phyloP scores from a whole-genome alignment of 805 yeast genomes.

The Candida golubevii region DNA sequence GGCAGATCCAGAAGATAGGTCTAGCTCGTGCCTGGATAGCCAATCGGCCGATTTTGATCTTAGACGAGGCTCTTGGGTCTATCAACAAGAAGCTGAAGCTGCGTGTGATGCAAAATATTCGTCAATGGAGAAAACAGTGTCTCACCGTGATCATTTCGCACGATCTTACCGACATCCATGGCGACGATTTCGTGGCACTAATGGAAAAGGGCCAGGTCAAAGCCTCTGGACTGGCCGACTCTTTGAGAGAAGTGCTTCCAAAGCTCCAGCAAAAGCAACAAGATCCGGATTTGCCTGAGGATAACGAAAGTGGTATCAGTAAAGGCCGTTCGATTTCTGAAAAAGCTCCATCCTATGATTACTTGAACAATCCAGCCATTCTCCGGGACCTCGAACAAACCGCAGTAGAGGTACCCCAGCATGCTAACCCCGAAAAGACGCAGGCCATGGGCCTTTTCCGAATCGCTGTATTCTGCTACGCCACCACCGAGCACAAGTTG shows the following conservation, averaged over 20 bases:
- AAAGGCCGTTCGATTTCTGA: background rate
- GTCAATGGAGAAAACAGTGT: conserved; percentile 56
- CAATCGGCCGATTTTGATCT: conserved; percentile 67
- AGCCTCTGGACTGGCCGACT: conserved; percentile 4
- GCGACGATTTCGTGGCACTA: conserved; percentile 54
- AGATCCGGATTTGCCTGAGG: background rate
- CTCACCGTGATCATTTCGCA: conserved; percentile 86
- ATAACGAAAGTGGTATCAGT: no score
- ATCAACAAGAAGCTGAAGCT: conserved; percentile 54
- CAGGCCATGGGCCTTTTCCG: conserved; percentile 18
- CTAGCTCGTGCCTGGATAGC: conserved; percentile 77
- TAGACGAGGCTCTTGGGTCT: conserved; percentile 88
- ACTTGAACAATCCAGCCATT: conserved; percentile 21
- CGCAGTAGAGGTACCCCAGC: conserved; percentile 10
- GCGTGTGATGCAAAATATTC: conserved; percentile 46
- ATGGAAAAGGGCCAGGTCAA: conserved; percentile 52
- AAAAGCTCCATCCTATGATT: conserved; percentile 9
- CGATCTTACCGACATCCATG: conserved; percentile 54
- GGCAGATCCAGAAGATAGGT: conserved; percentile 82
- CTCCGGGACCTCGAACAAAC: conserved; percentile 20
- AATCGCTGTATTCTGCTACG: conserved; percentile 24
- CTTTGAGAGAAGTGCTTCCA: conserved; percentile 1
- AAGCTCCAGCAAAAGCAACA: background rate
- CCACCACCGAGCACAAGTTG: conserved; percentile 19
- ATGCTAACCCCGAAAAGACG: conserved; percentile 12